A percentile compares a stretch with the other conserved stretches of the same genome.
Conservation (phyloP, 371 early-diverging fungal genomes). For the Rhizomucor pusillus region DNA sequence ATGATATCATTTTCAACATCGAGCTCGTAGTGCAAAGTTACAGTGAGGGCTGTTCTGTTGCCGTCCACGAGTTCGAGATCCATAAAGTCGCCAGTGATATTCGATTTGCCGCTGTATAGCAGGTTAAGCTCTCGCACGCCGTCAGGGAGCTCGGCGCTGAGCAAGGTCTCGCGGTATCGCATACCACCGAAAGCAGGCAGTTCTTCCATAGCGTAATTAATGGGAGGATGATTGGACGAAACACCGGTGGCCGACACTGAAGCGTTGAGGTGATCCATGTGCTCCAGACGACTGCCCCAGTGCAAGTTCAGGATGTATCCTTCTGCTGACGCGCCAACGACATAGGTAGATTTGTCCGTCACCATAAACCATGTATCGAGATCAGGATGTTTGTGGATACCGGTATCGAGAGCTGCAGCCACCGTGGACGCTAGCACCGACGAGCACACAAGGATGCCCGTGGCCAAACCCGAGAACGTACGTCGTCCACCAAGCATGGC, state of each 20-base stretch:
- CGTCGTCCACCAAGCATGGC: too few relatives aligned
- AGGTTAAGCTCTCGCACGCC: slow-evolving; percentile 32
- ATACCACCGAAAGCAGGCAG: slow-evolving; percentile 42
- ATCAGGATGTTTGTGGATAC: slow-evolving; percentile 20
- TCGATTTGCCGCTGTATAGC: slow-evolving; percentile 6
- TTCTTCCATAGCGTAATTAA: slow-evolving; percentile 35
- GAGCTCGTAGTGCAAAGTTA: slow-evolving; percentile 25
- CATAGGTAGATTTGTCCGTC: slow-evolving; percentile 28
- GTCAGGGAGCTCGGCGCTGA: slow-evolving; percentile 24
- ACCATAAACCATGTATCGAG: slow-evolving; percentile 33
- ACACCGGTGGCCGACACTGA: background rate
- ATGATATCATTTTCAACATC: slow-evolving; percentile 32
- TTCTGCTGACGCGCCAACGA: slow-evolving; percentile 25
- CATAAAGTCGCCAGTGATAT: background rate
- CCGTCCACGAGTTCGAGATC: slow-evolving; percentile 15
- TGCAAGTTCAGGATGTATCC: slow-evolving; percentile 28
- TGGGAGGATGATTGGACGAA: slow-evolving; percentile 30
- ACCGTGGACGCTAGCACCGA: background rate
- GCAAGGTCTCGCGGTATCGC: slow-evolving; percentile 26
- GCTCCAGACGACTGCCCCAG: slow-evolving; percentile 33
- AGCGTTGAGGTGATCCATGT: slow-evolving; percentile 9
- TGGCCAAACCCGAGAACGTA: too few relatives aligned
- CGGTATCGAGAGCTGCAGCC: slow-evolving; percentile 10
- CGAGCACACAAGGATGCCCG: too few relatives aligned
- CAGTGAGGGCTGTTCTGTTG: slow-evolving; percentile 11